Evolutionary conservation across 2,329 filamentous ascomycete genomes (phyloP).

Genomic region (Penicillium sp.): DNA sequence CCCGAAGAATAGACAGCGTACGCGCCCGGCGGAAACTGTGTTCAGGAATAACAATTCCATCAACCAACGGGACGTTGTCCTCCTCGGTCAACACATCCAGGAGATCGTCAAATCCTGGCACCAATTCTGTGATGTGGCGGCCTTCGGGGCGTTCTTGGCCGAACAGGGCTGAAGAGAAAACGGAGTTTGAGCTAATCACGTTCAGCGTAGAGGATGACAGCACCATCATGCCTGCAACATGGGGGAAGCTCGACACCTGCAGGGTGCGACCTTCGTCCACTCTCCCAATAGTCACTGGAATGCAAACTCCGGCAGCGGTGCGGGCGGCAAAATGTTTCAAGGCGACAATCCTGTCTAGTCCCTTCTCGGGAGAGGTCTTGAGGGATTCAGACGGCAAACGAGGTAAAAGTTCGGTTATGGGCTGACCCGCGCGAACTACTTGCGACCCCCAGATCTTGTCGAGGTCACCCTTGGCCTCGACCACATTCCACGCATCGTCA

Average conservation of each 20-base stretch:
- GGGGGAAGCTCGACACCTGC: constrained; percentile 89
- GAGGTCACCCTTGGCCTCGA: constrained; percentile 74
- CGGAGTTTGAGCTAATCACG: constrained; percentile 91
- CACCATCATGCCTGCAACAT: constrained; percentile 96
- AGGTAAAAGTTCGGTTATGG: constrained; percentile 79
- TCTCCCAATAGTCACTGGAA: constrained; percentile 82
- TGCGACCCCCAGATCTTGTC: constrained; percentile 84
- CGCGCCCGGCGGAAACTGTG: constrained; percentile 92
- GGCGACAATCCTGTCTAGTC: constrained; percentile 75
- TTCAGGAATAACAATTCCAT: constrained; percentile 96
- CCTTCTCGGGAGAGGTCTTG: constrained; percentile 71
- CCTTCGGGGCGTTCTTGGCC: constrained; percentile 85
- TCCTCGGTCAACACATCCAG: constrained; percentile 82
- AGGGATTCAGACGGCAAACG: constrained; percentile 75
- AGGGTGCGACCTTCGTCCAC: constrained; percentile 72
- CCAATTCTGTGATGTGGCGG: constrained; percentile 75
- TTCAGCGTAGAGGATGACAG: constrained; percentile 77
- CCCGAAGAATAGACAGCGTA: constrained; percentile 80
- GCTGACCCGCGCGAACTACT: constrained; percentile 68
- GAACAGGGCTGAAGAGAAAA: constrained; percentile 91
- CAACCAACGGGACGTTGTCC: constrained; percentile 79
- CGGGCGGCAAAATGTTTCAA: constrained; percentile 84
- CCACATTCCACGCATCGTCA: constrained; percentile 77
- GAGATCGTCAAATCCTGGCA: constrained; percentile 86
- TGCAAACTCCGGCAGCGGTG: constrained; percentile 76